Conservation (phyloP, 169 alveolate species). For the Eimeria falciformis region DNA sequence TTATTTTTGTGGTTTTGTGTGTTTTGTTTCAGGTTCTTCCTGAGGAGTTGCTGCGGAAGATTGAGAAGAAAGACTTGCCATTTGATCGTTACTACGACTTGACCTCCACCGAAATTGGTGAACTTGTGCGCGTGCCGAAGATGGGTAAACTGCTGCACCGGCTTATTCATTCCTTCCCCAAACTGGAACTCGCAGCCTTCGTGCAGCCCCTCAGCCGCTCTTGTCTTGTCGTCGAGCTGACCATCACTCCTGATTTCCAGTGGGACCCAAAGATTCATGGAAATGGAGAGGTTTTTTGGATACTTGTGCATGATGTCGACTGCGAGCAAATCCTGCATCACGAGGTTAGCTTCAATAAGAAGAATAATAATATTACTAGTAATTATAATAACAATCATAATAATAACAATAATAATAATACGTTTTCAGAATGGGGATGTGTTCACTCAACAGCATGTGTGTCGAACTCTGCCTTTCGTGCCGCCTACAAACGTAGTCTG, state of each 20-base stretch:
- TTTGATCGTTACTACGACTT: constrained; percentile 97
- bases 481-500: neutral
- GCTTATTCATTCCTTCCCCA: constrained; percentile 95
- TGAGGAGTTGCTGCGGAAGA: constrained; percentile 95
- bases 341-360: constrained; percentile 83
- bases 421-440: neutral
- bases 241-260: constrained; percentile 95
- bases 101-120: constrained; percentile 95
- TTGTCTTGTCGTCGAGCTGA: constrained; percentile 94
- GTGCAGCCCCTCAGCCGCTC: constrained; percentile 98
- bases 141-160: constrained; percentile 92
- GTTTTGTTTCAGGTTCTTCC: constrained; percentile 79
- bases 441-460: too few relatives aligned
- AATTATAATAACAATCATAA: too few relatives aligned
- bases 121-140: constrained; percentile 93
- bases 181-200: constrained; percentile 94
- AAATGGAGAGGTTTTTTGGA: constrained; percentile 96
- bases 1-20: neutral
- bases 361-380: too few relatives aligned
- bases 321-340: constrained; percentile 96
- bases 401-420: too few relatives aligned
- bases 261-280: constrained; percentile 97
- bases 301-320: constrained; percentile 97
- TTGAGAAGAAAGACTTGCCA: constrained; percentile 97
- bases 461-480: neutral